Evolutionary conservation across 345 rosid genomes (phyloP), one percentile per base, ranked within the genome.

Genomic region (Camelina sativa): DNA sequence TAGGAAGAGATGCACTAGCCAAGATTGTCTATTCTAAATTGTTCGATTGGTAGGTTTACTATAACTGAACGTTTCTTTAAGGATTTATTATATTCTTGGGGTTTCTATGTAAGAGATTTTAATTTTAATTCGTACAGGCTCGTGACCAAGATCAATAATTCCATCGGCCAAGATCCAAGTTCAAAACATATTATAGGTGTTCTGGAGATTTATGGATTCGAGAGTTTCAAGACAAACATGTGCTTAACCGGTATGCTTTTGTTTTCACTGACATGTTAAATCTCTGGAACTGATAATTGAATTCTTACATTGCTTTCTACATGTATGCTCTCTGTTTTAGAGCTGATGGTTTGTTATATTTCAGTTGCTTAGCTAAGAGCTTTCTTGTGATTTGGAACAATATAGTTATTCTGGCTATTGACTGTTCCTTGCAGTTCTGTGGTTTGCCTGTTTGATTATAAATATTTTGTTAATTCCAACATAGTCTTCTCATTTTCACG

Each of bases 201-300:
- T 79, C 88, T 95, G 85, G 99, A 95, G 88, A 95, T 95, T 54
- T 95, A 95, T 85, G 99, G 99, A 75, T 95, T 95, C 78, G 99
- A 95, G 89, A 95, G 98, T 89, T 95, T 95, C 90, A 90, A 95
- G 90, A 92, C 97, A 83, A 95, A 95, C 91, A 95, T 98, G 99
- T 95, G 92, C 95, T 86, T 88, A 77, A 83, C 83, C 62, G 86
- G 88, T 86, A 89, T 83, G 88, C 93, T 89, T 90, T 83, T 95
- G 80, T 70, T 46, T 76, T 62, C 41, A 62, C 71, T 56, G 61
- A 64, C 65, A 63, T 76, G 65, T 48, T 70, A 55, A 35, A 60
- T 58, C 19, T 71, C 43, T 59, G 64, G 15, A 59, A 60, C 58
- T 65, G 77, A 59, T 59, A 58, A 46, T 11, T 66, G 50, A 41